A percentile compares a stretch with the other conserved stretches of the same genome.
Evolutionary conservation across 495 filamentous ascomycete species (phyloP).

Genomic region (Penicillium atrosanguineum): DNA sequence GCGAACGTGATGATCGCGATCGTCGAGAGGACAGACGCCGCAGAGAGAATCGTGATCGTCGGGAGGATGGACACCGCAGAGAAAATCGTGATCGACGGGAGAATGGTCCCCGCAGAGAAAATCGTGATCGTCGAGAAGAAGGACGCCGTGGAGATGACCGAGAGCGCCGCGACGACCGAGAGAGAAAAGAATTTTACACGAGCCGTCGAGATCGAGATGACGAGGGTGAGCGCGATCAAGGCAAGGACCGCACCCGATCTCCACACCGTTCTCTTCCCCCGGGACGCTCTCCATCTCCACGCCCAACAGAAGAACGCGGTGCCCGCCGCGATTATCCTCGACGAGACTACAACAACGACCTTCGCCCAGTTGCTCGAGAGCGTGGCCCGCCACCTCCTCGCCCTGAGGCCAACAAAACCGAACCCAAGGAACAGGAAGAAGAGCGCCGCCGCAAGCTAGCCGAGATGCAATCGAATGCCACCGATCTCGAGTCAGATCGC

Average conservation of each 20-base stretch:
- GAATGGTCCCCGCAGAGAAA: conserved; percentile 11
- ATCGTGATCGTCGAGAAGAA: conserved; percentile 13
- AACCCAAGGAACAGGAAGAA: conserved; percentile 32
- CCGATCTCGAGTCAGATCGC: conserved; percentile 71
- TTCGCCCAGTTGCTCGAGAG: conserved; percentile 23
- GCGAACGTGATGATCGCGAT: conserved; percentile 27
- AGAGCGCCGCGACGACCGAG: conserved; percentile 30
- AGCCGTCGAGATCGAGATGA: conserved; percentile 27
- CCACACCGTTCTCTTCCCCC: conserved; percentile 18
- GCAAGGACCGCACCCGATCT: conserved; percentile 20
- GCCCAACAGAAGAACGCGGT: conserved; percentile 9
- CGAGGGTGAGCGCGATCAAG: conserved; percentile 20
- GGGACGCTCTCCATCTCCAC: conserved; percentile 12
- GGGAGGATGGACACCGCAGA: conserved; percentile 6
- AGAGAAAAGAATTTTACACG: conserved; percentile 20
- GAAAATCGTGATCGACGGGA: conserved; percentile 3
- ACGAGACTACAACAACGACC: conserved; percentile 15
- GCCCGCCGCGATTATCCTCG: conserved; percentile 19
- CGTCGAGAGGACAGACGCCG: conserved; percentile 19
- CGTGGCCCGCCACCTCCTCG: conserved; percentile 11
- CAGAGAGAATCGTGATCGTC: conserved; percentile 1
- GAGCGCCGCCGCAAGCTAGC: conserved; percentile 63
- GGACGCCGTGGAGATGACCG: conserved; percentile 9
- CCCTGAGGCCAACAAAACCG: conserved; percentile 11
- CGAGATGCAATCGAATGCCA: conserved; percentile 86